A percentile compares a stretch with the other conserved stretches of the same genome.
phyloP scores from a whole-genome alignment of 352 stramenopile genomes.

The Phytophthora sojae region DNA sequence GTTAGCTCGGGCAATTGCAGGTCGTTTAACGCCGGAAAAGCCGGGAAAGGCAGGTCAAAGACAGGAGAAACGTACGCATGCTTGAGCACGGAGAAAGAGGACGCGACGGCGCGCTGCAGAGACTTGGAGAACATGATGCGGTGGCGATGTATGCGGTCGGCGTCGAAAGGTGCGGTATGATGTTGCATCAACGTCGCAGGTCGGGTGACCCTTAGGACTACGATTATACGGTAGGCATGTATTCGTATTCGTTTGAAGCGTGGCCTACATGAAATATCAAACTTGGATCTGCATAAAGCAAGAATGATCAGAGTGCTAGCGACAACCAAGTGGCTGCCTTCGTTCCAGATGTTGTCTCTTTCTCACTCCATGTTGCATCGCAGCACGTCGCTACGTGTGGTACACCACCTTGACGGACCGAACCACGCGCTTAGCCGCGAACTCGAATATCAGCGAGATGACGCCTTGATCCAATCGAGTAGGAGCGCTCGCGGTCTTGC shows the following conservation, averaged over 20 bases:
- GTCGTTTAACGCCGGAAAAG: neutral
- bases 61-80: slow-evolving; percentile 22
- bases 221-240: neutral
- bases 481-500: neutral
- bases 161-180: slow-evolving; percentile 23
- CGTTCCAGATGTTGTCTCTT: too few species aligned
- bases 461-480: neutral
- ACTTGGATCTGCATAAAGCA: too few species aligned
- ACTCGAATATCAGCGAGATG: neutral
- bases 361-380: too few species aligned
- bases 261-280: too few species aligned
- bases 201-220: neutral
- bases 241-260: too few species aligned
- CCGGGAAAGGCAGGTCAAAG: neutral
- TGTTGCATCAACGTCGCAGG: slow-evolving; percentile 16
- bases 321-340: too few species aligned
- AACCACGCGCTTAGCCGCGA: neutral
- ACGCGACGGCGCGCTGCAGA: slow-evolving; percentile 37
- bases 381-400: neutral
- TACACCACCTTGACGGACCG: neutral
- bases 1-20: slow-evolving; percentile 11
- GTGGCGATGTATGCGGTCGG: slow-evolving; percentile 6
- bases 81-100: slow-evolving; percentile 37
- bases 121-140: slow-evolving; percentile 49
- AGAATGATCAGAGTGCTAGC: too few species aligned